Percentiles rank a stretch among this genome's conserved stretches.
phyloP scores from a whole-genome alignment of 1,284 basidiomycete species.

The Puccinia novopanici region DNA sequence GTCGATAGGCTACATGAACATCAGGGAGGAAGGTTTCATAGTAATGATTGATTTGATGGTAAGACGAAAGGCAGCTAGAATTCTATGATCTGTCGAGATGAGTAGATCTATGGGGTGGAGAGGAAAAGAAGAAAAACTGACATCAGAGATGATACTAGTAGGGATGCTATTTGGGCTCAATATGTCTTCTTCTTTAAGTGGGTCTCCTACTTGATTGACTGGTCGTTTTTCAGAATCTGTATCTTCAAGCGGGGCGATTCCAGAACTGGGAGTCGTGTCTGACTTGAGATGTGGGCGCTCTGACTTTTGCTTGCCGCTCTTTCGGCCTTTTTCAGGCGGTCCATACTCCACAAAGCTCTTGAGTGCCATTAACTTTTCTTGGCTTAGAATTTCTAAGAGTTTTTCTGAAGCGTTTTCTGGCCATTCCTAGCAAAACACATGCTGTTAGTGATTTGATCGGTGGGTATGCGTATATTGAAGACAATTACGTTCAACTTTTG shows the following conservation, averaged over 20 bases:
- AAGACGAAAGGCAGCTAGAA: background rate
- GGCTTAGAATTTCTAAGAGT: conserved; percentile 6
- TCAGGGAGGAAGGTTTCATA: background rate
- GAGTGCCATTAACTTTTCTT: conserved; percentile 33
- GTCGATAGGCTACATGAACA: conserved; percentile 68
- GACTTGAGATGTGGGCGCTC: background rate
- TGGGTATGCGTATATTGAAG: background rate
- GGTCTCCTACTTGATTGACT: background rate
- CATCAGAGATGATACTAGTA: conserved; percentile 37
- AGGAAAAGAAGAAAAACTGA: conserved; percentile 27
- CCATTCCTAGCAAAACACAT: conserved; percentile 30
- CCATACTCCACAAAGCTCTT: conserved; percentile 34
- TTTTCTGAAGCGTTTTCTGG: conserved; percentile 21
- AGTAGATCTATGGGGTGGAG: background rate
- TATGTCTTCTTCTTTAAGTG: background rate
- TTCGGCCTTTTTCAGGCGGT: conserved; percentile 31
- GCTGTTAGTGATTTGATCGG: background rate
- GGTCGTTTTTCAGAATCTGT: too few relatives aligned
- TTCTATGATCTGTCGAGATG: background rate
- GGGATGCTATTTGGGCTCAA: background rate
- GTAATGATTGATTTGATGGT: conserved; percentile 2
- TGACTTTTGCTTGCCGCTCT: background rate
- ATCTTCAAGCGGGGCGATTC: background rate
- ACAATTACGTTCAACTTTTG: background rate
- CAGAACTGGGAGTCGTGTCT: background rate